phyloP scores from a whole-genome alignment of 257 asterid genomes.

The Solanum paucissectum region DNA sequence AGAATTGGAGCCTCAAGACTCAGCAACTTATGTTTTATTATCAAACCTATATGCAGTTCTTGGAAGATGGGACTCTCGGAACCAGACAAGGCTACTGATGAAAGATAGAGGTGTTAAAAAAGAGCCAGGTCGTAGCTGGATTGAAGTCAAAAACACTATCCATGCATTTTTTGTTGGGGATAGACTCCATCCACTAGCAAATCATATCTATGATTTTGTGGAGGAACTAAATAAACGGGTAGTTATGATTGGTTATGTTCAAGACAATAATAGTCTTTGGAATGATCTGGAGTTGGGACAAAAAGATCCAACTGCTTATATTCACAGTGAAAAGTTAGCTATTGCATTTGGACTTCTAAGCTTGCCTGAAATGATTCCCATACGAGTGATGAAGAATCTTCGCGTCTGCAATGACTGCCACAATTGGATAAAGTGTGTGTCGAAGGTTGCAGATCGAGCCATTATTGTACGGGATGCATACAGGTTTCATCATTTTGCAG shows the following conservation, averaged over 20 bases:
- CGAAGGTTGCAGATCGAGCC: conserved; percentile 37
- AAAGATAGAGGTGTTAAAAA: conserved; percentile 68
- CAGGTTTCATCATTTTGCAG: conserved; percentile 78
- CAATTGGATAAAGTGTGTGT: conserved; percentile 62
- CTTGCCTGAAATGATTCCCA: conserved; percentile 37
- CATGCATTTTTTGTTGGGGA: conserved; percentile 84
- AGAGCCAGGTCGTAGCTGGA: conserved; percentile 95
- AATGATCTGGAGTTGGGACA: conserved; percentile 56
- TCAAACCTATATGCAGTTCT: conserved; percentile 77
- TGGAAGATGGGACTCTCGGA: conserved; percentile 59
- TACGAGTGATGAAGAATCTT: conserved; percentile 78
- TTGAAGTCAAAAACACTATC: conserved; percentile 49
- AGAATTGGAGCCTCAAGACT: conserved; percentile 59
- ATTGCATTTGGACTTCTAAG: conserved; percentile 66
- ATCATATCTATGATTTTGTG: conserved; percentile 41
- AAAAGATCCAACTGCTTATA: conserved; percentile 44
- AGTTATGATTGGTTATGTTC: conserved; percentile 48
- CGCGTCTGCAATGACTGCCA: conserved; percentile 84
- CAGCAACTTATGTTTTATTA: conserved; percentile 73
- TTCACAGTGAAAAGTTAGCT: conserved; percentile 84
- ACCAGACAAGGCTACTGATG: conserved; percentile 60
- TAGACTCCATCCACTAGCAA: conserved; percentile 56
- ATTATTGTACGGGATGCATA: conserved; percentile 71
- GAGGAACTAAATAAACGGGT: conserved; percentile 43
- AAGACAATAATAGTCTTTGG: conserved; percentile 55